Evolutionary conservation across 2,329 filamentous ascomycete species (phyloP).

Genomic region (Fusarium circinatum): DNA sequence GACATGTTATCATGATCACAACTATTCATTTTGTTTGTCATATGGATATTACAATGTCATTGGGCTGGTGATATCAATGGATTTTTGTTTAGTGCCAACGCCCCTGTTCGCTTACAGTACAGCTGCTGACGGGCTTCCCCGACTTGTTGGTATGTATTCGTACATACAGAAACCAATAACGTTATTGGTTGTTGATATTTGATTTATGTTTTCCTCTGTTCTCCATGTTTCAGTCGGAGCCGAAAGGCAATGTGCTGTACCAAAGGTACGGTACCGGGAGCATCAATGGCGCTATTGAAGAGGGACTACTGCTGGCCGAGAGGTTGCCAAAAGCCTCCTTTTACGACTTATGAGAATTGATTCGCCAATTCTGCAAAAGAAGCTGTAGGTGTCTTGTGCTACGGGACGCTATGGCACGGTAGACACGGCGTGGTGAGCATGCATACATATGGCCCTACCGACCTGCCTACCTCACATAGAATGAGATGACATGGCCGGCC

Average conservation of each 20-base stretch:
- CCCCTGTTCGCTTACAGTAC: background rate
- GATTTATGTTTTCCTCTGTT: background rate
- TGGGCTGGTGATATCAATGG: slow-evolving; percentile 2
- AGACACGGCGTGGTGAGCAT: background rate
- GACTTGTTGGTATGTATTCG: background rate
- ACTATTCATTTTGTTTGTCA: background rate
- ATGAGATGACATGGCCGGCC: slow-evolving; percentile 5
- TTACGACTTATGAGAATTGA: background rate
- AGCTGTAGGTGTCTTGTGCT: slow-evolving; percentile 5
- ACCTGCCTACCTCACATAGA: background rate
- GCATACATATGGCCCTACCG: background rate
- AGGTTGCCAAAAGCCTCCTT: slow-evolving; percentile 1
- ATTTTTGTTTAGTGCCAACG: slow-evolving; percentile 1
- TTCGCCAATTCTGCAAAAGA: background rate
- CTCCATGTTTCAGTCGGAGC: slow-evolving; percentile 26
- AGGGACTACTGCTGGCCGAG: background rate
- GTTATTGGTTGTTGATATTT: background rate
- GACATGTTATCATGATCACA: background rate
- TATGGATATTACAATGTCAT: background rate
- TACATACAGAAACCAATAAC: background rate
- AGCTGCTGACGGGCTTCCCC: background rate
- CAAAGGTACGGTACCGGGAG: slow-evolving; percentile 25
- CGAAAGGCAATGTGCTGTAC: slow-evolving; percentile 16
- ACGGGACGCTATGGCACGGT: background rate
- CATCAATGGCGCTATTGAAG: slow-evolving; percentile 11